phyloP scores from a whole-genome alignment of 768 basidiomycete genomes.

The Russula ochroleuca region DNA sequence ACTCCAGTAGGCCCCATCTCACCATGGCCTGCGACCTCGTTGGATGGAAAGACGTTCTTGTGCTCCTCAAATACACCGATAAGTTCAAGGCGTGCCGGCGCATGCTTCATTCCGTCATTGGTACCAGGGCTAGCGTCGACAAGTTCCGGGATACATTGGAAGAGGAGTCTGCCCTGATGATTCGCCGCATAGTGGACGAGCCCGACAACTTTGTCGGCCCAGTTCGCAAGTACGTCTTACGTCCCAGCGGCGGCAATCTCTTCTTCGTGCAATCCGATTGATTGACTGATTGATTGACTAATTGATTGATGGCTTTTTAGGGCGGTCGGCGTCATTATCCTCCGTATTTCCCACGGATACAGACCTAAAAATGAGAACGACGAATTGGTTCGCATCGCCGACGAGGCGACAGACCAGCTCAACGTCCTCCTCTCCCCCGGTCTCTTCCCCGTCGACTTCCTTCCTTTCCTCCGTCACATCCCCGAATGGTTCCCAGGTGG shows the following conservation, averaged over 20 bases:
- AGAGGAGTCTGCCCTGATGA: conserved; percentile 22
- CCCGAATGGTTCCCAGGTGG: conserved; percentile 31
- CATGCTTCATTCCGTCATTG: conserved; percentile 26
- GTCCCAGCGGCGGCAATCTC: not conserved
- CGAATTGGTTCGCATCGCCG: conserved; percentile 29
- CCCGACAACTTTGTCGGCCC: conserved; percentile 26
- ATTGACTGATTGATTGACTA: not conserved
- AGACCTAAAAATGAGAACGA: conserved; percentile 24
- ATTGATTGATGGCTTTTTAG: conserved; percentile 10
- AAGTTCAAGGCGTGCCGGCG: conserved; percentile 28
- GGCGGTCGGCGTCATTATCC: conserved; percentile 26
- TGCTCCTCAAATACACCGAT: conserved; percentile 28
- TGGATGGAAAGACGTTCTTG: conserved; percentile 27
- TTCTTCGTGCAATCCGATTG: no score
- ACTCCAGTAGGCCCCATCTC: conserved; percentile 29
- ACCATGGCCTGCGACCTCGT: conserved; percentile 29
- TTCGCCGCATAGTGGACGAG: conserved; percentile 23
- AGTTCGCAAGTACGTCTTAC: conserved; percentile 26
- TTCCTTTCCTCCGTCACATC: conserved; percentile 29
- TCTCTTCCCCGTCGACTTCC: conserved; percentile 27
- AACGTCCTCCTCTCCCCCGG: conserved; percentile 21
- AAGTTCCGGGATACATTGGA: conserved; percentile 26
- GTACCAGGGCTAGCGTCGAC: conserved; percentile 24
- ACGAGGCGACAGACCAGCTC: conserved; percentile 28
- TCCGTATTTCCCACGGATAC: conserved; percentile 28